Base-by-base conservation (phyloP, 208 protist genomes). In the Jaenimonas drosophilae region DNA sequence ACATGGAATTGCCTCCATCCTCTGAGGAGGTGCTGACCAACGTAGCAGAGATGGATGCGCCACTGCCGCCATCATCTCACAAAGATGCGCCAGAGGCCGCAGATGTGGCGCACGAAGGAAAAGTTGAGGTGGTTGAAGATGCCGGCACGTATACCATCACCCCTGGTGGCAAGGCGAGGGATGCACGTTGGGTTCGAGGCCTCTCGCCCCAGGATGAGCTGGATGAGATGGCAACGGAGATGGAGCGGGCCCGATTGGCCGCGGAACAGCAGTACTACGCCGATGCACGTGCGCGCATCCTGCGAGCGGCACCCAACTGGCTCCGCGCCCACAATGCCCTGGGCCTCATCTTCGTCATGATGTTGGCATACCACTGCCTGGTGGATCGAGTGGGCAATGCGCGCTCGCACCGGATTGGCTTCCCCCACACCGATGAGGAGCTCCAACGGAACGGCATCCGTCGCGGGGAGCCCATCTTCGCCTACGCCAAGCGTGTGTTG, bases 111-210 rank as follows among this genome's bases (percentile, higher is more conserved):
- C 11, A 17, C 6, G 62, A 53, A 1, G 31, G 27, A 6, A 46
- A 39, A 27, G 49, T 89, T n/a, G 49, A 54, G 1, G 70, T 88
- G 1, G 60, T 88, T 21, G 63, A 84, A 29, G 82, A 79, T 56
- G 63, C 77, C 6, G 62, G 53, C 11, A 61, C 59, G 19, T 93
- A 88, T 54, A 60, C 65, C 17, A 17, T 43, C 5, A 51, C 76
- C 33, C 59, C 70, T 21, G 45, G 33, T 2, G 39, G 34, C 6
- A 93, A 93, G 28, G 64, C 64, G 12, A 20, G 31, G 1, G 53
- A 46, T 6, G 76, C 80, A 12, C 58, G 46, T 12, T 88, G 77
- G 76, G 85, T 93, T 42, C 67, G 66, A n/a, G 85, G 85, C 1
- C 54, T 93, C 25, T 59, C 59, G 3, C 73, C 61, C 9, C 63